Evolutionary conservation across 106 monocot species (phyloP).

Genomic region (Allium fistulosum): DNA sequence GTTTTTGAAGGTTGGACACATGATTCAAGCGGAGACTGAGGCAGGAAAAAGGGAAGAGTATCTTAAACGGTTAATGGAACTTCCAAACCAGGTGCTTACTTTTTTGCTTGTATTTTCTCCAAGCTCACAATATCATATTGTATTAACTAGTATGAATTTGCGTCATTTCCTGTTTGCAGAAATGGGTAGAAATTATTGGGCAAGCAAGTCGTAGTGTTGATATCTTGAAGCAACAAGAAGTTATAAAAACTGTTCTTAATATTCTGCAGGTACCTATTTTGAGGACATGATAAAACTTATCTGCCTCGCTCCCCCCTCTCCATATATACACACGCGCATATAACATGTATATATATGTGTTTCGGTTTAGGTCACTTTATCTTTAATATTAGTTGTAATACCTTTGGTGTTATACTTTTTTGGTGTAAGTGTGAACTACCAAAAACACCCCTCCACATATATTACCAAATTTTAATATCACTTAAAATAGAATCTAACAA

Average conservation of each 20-base stretch:
- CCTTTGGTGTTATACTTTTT: neutral
- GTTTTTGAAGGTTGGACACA: constrained; percentile 70
- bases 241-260: constrained; percentile 89
- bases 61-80: constrained; percentile 92
- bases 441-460: no score
- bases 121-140: neutral
- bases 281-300: neutral
- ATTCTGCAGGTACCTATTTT: constrained; percentile 73
- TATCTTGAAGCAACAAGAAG: constrained; percentile 85
- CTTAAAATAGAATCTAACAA: no score
- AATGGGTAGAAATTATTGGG: constrained; percentile 99
- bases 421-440: neutral
- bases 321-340: neutral
- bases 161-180: constrained; percentile 27
- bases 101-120: neutral
- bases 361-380: neutral
- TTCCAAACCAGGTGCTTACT: constrained; percentile 78
- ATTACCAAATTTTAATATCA: no score
- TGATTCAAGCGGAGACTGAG: constrained; percentile 98
- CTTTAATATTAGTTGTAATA: neutral
- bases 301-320: no score
- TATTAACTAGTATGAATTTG: neutral
- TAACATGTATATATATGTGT: neutral
- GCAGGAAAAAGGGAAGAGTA: constrained; percentile 84
- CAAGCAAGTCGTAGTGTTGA: constrained; percentile 89